Base-by-base conservation (phyloP, 805 yeast species). In the Candida manassasensis region DNA sequence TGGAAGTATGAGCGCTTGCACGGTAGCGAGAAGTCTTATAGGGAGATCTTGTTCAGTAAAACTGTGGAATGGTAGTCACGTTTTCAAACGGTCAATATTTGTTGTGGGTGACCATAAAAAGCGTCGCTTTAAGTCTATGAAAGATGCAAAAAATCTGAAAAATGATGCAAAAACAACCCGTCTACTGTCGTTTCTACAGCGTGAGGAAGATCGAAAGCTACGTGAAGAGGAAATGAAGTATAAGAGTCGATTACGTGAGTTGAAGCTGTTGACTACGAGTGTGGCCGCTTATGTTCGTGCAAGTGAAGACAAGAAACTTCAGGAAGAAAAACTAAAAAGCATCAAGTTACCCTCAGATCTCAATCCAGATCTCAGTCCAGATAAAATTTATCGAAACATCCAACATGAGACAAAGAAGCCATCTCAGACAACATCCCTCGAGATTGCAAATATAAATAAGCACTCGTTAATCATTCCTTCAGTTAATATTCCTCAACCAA, bases 401-500 rank as follows among this genome's bases (percentile, higher is more conserved):
- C n/a, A n/a, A n/a, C n/a, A n/a, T n/a, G 27, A 24, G 12, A 6
- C 27, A 6, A 24, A 24, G 6, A n/a, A n/a, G n/a, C n/a, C n/a
- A n/a, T n/a, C n/a, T n/a, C n/a, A n/a, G n/a, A n/a, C n/a, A n/a
- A n/a, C n/a, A n/a, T n/a, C 27, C 6, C 27, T 24, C 12, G 12
- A 24, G 12, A 11, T 14, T n/a, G 13, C 12, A 6, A 24, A 24
- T 24, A 24, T 24, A 24, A n/a, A 24, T 15, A 26, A 33, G 14
- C 39, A 36, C 10, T 38, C 48, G 2, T 37, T 52, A 13, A 33
- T 49, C 4, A 39, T 52, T 2, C 54, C 55, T 10, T 41, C 48
- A 2, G 43, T 50, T 4, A 47, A 50, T 2, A 37, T 75, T 3
- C 79, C 81, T 0, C 33, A 38, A 1, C 34, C 55, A 0, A 54